These are phyloP conservation scores for Colletotrichum sansevieriae DNA, from an alignment of 2,329 filamentous ascomycete species.

Conservation along the genomic window DNA sequence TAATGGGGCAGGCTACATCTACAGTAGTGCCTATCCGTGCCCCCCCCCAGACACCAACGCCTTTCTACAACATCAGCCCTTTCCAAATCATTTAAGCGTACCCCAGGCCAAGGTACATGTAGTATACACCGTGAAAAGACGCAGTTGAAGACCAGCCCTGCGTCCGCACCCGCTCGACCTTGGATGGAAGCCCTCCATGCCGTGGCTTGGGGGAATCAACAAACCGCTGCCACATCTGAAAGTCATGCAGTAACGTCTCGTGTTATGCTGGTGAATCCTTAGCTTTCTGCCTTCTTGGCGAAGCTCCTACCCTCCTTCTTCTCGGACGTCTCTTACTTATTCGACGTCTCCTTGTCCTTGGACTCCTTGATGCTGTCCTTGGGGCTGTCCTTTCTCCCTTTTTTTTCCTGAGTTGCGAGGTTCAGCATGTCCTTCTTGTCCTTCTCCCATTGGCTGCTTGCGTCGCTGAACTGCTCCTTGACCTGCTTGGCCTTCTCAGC, in stretches of 20 bases:
- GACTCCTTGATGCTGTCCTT: no score
- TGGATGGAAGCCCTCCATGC: no score
- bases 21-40: no score
- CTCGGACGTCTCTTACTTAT: constrained; percentile 19
- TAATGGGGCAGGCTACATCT: constrained; percentile 4
- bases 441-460: constrained; percentile 86
- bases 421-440: constrained; percentile 86
- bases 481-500: constrained; percentile 81
- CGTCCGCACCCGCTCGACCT: neutral
- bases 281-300: constrained; percentile 26
- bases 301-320: constrained; percentile 12
- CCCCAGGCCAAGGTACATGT: neutral
- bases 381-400: constrained; percentile 42
- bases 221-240: no score
- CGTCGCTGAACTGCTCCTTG: constrained; percentile 83
- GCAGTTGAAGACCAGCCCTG: neutral
- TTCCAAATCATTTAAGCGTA: neutral
- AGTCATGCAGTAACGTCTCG: no score
- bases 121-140: neutral
- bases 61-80: constrained; percentile 12
- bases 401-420: constrained; percentile 70
- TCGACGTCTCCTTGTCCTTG: constrained; percentile 41
- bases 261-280: neutral
- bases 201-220: no score
- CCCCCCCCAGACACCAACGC: neutral